Base-by-base conservation (phyloP, 83 land plant genomes). In the Diphasiastrum complanatum region DNA sequence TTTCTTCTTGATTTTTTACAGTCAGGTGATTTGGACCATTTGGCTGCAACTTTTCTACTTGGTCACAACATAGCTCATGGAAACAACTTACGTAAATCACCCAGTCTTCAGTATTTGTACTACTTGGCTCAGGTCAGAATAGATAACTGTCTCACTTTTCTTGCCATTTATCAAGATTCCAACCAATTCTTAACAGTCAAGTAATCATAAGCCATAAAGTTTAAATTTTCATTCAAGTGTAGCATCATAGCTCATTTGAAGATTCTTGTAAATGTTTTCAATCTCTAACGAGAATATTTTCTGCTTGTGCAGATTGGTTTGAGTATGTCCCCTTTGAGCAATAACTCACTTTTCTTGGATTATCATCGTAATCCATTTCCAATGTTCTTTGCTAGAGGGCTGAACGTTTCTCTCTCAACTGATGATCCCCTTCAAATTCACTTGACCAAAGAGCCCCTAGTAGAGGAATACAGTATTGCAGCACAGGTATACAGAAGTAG, bases 381-480 rank as follows among this genome's bases (percentile, higher is more conserved):
- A 1, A 75, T 81, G 82, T 95, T 95, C 55, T 95, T 95, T 76
- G 73, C 73, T 18, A 74, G 99, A 12, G 99, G 99, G 1, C 87
- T 95, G 27, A 95, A 86, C 71, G 96, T 95, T 10, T 95, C 92
- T 12, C 83, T 95, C 4, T 95, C 99, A 1, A 95, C 99, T 5
- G 99, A 95, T 64, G 99, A 95, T 68, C 99, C 99, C 24, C 71
- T 95, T 26, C 99, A 95, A 79, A 95, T 95, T 25, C 96, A 95
- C 75, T 66, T 95, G 19, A 95, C 99, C 20, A 95, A 89, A 63
- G 99, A 95, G 49, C 96, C 99, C 24, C 70, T 95, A 24, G 96
- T 95, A 6, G 99, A 95, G 65, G 99, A 95, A 53, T 95, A 95
- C 68, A 86, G 99, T 62, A 84, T 95, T 68, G 99, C 99, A 37